phyloP scores from a whole-genome alignment of 2,329 filamentous ascomycete species.

The Fusarium paranaense region DNA sequence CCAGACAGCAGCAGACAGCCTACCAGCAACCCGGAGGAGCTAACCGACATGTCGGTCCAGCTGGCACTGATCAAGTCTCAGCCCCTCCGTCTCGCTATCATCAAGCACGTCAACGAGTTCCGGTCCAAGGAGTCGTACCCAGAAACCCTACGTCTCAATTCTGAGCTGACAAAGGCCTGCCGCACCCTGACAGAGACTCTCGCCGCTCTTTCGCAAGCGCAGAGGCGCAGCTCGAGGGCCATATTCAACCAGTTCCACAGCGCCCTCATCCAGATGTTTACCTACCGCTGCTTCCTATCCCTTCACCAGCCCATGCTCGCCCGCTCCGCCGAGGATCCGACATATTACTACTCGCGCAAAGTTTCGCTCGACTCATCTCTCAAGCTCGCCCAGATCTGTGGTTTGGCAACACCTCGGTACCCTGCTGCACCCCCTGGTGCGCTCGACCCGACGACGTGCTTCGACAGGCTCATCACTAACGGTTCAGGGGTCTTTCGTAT shows the following conservation, averaged over 20 bases:
- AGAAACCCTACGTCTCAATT: conserved; percentile 59
- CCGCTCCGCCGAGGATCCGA: conserved; percentile 57
- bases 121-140: conserved; percentile 57
- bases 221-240: conserved; percentile 29
- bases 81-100: conserved; percentile 56
- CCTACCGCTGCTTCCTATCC: conserved; percentile 62
- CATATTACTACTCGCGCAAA: conserved; percentile 66
- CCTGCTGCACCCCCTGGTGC: conserved; percentile 22
- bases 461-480: conserved; percentile 54
- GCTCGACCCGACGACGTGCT: conserved; percentile 45
- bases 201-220: conserved; percentile 50
- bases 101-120: conserved; percentile 61
- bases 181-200: conserved; percentile 49
- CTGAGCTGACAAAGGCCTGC: conserved; percentile 56
- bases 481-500: conserved; percentile 58
- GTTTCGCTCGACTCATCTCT: conserved; percentile 58
- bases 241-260: conserved; percentile 54
- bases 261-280: conserved; percentile 55
- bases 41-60: conserved; percentile 62
- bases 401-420: conserved; percentile 39
- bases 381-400: conserved; percentile 50
- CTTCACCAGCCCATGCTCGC: conserved; percentile 65
- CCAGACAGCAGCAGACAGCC: conserved; percentile 38
- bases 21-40: conserved; percentile 15
- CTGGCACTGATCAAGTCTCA: conserved; percentile 59